phyloP scores from a whole-genome alignment of 768 basidiomycete species.

The Calocera cornea region DNA sequence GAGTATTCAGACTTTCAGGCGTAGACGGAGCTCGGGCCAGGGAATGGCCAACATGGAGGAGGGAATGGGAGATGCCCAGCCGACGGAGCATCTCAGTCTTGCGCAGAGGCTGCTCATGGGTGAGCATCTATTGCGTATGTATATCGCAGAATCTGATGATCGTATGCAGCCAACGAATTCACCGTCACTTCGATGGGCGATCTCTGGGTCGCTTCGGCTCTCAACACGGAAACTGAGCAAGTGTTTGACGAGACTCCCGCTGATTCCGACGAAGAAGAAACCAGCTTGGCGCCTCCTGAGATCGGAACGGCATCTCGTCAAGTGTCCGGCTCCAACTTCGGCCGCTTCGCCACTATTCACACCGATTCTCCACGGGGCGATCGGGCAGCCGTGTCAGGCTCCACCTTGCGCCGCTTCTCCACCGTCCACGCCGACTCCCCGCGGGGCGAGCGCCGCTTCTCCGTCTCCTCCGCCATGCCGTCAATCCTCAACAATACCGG shows the following conservation, averaged over 20 bases:
- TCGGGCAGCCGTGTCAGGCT: not conserved
- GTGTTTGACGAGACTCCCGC: conserved; percentile 59
- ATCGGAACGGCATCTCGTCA: conserved; percentile 12
- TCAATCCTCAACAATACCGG: conserved; percentile 10
- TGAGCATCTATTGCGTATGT: conserved; percentile 13
- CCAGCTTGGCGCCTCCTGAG: conserved; percentile 20
- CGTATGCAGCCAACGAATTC: conserved; percentile 65
- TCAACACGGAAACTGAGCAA: conserved; percentile 63
- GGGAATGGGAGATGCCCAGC: conserved; percentile 18
- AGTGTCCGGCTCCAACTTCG: conserved; percentile 14
- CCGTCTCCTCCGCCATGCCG: not conserved
- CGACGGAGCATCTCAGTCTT: conserved; percentile 49
- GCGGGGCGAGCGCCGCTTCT: not conserved
- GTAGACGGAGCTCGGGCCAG: not conserved
- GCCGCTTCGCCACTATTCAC: not conserved
- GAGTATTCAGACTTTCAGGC: not conserved
- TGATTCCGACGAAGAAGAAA: conserved; percentile 33
- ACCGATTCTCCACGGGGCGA: conserved; percentile 2
- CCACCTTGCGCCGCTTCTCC: not conserved
- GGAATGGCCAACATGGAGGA: not conserved
- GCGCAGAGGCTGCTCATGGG: conserved; percentile 70
- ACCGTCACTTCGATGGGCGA: conserved; percentile 90
- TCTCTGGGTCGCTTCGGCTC: conserved; percentile 93
- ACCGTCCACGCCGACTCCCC: not conserved
- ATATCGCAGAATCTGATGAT: not conserved